phyloP scores from a whole-genome alignment of 192 early-diverging fungal genomes.

The Coemansia sp. region DNA sequence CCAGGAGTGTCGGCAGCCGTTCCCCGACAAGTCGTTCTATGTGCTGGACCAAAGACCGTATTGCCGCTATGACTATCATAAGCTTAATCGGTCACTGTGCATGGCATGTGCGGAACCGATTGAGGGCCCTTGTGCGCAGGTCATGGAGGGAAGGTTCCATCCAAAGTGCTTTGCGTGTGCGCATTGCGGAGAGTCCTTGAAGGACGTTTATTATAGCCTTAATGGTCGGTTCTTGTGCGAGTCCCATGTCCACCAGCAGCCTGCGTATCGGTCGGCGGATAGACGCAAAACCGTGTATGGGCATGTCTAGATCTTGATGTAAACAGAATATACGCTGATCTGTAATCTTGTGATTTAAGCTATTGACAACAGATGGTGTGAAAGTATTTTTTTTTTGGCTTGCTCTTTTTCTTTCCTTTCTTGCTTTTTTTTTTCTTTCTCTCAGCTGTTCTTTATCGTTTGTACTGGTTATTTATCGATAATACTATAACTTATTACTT shows the following conservation, averaged over 20 bases:
- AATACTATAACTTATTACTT: background rate
- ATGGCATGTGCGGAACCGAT: conserved; percentile 78
- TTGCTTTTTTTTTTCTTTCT: background rate
- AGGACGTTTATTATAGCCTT: conserved; percentile 56
- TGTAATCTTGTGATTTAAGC: background rate
- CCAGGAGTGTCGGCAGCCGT: conserved; percentile 67
- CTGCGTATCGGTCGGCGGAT: conserved; percentile 25
- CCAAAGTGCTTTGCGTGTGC: conserved; percentile 83
- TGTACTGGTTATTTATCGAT: conserved; percentile 3
- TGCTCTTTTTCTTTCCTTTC: background rate
- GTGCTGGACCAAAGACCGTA: conserved; percentile 85
- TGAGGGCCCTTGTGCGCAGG: conserved; percentile 89
- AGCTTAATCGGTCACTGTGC: conserved; percentile 84
- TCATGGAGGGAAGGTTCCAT: conserved; percentile 85
- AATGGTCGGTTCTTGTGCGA: conserved; percentile 53
- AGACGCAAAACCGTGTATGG: conserved; percentile 52
- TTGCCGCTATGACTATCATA: conserved; percentile 86
- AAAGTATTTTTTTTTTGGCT: background rate
- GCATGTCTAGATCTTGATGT: conserved; percentile 17
- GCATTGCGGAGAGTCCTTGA: conserved; percentile 43
- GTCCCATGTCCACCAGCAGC: conserved; percentile 44
- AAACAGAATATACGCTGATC: background rate
- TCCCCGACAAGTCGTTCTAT: conserved; percentile 76
- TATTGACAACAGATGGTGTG: conserved; percentile 1
- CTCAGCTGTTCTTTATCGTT: background rate